Percentiles rank a stretch among this genome's conserved stretches.
phyloP scores from a whole-genome alignment of 2,329 filamentous ascomycete species.

The Colletotrichum shisoi region DNA sequence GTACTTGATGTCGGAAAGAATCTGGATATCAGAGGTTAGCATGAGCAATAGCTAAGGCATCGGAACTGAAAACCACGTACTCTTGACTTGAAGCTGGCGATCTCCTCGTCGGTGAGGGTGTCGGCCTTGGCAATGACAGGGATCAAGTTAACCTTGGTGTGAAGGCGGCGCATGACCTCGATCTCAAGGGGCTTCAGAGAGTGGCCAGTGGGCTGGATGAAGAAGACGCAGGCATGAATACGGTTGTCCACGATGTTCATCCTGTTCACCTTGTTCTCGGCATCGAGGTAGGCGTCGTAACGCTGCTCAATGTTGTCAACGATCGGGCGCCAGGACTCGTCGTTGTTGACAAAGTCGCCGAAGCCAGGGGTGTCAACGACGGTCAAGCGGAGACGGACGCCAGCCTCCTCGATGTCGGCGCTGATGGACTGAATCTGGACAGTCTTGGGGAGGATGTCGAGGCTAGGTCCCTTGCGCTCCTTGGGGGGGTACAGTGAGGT shows the following conservation, averaged over 20 bases:
- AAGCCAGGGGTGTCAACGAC: constrained; percentile 98
- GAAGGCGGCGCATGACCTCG: constrained; percentile 98
- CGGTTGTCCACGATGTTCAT: constrained; percentile 99
- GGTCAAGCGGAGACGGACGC: constrained; percentile 92
- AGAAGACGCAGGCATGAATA: constrained; percentile 98
- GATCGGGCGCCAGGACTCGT: constrained; percentile 98
- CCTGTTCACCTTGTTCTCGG: constrained; percentile 99
- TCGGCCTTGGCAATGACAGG: constrained; percentile 99
- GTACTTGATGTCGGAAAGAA: constrained; percentile 94
- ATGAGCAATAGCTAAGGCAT: background rate
- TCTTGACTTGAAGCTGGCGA: constrained; percentile 91
- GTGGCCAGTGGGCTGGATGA: constrained; percentile 98
- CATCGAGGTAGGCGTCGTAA: constrained; percentile 97
- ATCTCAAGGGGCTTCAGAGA: constrained; percentile 98
- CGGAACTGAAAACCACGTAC: constrained; percentile 64
- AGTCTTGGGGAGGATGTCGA: constrained; percentile 98
- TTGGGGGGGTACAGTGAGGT: constrained; percentile 98
- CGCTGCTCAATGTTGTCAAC: constrained; percentile 99
- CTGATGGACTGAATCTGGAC: constrained; percentile 95
- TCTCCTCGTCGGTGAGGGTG: constrained; percentile 96
- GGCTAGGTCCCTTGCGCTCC: constrained; percentile 96
- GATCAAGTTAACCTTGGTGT: constrained; percentile 99
- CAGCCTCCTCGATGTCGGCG: constrained; percentile 97
- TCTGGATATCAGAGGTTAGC: constrained; percentile 62
- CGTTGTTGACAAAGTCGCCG: constrained; percentile 99